Evolutionary conservation across 2,329 filamentous ascomycete species (phyloP).

Genomic region (Aspergillus novoparasiticus): DNA sequence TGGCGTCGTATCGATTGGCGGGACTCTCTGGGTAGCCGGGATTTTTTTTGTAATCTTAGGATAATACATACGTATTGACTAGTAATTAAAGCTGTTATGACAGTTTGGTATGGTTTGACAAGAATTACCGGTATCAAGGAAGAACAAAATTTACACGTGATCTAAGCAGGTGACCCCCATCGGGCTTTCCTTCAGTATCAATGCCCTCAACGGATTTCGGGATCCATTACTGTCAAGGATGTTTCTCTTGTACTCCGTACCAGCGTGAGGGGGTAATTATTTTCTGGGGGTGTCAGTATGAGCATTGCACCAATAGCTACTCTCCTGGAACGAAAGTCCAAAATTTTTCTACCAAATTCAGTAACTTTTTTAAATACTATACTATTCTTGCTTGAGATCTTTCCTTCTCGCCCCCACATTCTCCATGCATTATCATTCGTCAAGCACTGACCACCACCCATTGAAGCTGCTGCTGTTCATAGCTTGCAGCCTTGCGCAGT

Average conservation of each 20-base stretch:
- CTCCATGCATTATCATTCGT: conserved; percentile 15
- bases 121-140: neutral
- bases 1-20: conserved; percentile 17
- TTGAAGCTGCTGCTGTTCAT: neutral
- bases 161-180: neutral
- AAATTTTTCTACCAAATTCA: neutral
- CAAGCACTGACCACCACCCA: conserved; percentile 7
- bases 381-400: neutral
- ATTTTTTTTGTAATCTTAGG: neutral
- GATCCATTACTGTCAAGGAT: neutral
- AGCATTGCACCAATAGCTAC: neutral
- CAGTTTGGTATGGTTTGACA: neutral
- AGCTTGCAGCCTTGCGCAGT: conserved; percentile 3
- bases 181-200: neutral
- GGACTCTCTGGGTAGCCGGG: neutral
- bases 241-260: neutral
- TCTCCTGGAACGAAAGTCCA: neutral
- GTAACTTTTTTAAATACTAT: neutral
- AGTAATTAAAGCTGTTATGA: neutral
- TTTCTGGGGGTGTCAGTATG: too few species aligned
- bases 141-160: neutral
- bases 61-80: neutral
- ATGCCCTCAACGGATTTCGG: neutral
- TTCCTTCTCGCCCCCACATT: conserved; percentile 5
- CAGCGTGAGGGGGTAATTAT: neutral